Base-by-base conservation (phyloP, 192 early-diverging fungal species). In the Umbelopsis ramanniana region DNA sequence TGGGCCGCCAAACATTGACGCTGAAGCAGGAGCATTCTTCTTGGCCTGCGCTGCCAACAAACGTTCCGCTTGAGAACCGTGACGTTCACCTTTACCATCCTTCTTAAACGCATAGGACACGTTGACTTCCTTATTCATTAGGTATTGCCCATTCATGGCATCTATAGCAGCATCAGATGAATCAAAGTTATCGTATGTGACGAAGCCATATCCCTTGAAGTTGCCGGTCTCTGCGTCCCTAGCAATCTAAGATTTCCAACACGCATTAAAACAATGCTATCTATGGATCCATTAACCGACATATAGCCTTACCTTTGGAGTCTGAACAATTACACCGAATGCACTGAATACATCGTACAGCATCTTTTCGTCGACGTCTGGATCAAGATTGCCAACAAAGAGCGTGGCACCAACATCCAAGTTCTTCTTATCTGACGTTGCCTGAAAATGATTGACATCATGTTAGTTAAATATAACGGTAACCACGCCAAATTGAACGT, bases 81-180 rank as follows among this genome's bases (percentile, higher is more conserved):
- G 98, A 21, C 96, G 76, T 76, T 98, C 97, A 29, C 98, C 98
- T 79, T 96, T 95, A 29, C 95, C 96, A 72, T 99, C 98, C 82
- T 99, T 99, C 80, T 98, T 99, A 75, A 96, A 95, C 2, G 97
- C 95, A 83, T 96, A 99, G 17, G 83, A 83, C 9, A 97, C 97
- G 35, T 84, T 89, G 69, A 99, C 93, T 33, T 92, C 90, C 75
- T 96, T 97, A 77, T 96, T 95, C 80, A 93, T 94, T 79, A 99
- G 77, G 79, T 93, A 98, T 81, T 98, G 97, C 9, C 95, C 94
- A 77, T 99, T 93, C 98, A 99, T 96, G 3, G 95, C 94, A 81
- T 97, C 95, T 52, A 99, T 92, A 0, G 98, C 98, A n/a, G 91
- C 90, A 85, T 99, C 98, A 0, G 97, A 89, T 8, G 94, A 89